Conservation (phyloP, 345 rosid species). For the Abelmoschus esculentus region DNA sequence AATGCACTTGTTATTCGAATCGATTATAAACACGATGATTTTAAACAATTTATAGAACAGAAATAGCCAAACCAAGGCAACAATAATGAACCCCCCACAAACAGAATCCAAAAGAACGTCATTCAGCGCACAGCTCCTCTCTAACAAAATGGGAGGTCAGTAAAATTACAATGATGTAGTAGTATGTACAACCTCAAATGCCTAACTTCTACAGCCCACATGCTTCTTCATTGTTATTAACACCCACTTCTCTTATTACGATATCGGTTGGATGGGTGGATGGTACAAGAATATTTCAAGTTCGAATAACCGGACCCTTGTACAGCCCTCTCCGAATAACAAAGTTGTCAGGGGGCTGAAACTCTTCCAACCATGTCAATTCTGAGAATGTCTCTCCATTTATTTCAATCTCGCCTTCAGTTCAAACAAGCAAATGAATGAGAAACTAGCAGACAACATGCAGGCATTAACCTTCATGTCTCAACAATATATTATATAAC, state of each 20-base stretch:
- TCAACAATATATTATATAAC: not conserved
- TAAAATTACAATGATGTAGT: slow-evolving; percentile 12
- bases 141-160: slow-evolving; percentile 22
- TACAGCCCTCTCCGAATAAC: slow-evolving; percentile 59
- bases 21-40: no score
- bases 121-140: not conserved
- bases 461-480: not conserved
- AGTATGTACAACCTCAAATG: slow-evolving; percentile 2
- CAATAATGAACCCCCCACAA: no score
- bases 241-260: not conserved
- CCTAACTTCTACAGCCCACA: slow-evolving; percentile 17
- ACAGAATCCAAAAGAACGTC: no score
- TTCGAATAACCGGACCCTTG: slow-evolving; percentile 73
- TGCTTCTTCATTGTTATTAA: not conserved
- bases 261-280: not conserved
- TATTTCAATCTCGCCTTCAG: slow-evolving; percentile 57
- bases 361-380: slow-evolving; percentile 77
- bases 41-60: no score
- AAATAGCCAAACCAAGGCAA: no score
- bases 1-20: no score
- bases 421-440: not conserved
- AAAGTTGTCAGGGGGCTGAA: slow-evolving; percentile 73
- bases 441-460: not conserved
- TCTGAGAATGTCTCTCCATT: slow-evolving; percentile 42
- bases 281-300: slow-evolving; percentile 30